These are phyloP conservation scores for Aegilops bicornis DNA, from an alignment of 176 grass and related monocot species.

Conservation along the genomic window DNA sequence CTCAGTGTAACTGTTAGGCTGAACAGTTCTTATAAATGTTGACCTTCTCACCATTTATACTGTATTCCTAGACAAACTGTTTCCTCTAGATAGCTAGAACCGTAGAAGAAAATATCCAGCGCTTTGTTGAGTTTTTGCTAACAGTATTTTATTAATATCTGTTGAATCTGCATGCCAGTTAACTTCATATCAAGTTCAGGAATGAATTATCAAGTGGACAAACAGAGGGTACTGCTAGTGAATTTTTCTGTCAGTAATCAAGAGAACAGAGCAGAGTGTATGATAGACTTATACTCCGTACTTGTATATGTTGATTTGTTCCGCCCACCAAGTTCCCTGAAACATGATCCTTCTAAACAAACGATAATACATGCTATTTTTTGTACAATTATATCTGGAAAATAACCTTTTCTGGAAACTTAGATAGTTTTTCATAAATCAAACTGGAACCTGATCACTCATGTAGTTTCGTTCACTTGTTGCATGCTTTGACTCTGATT, in stretches of 20 bases:
- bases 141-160: constrained; percentile 3
- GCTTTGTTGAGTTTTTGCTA: neutral
- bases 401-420: neutral
- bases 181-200: neutral
- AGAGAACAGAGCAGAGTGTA: constrained; percentile 5
- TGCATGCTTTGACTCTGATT: constrained; percentile 17
- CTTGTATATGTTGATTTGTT: neutral
- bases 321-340: neutral
- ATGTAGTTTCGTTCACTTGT: neutral
- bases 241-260: neutral
- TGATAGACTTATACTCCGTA: neutral
- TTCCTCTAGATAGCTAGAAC: neutral
- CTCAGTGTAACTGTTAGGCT: constrained; percentile 1
- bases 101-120: neutral
- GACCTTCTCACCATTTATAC: neutral
- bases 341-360: neutral
- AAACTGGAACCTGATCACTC: neutral
- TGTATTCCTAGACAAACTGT: constrained; percentile 1
- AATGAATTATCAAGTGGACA: neutral
- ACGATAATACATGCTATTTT: neutral
- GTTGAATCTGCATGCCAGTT: neutral
- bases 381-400: constrained; percentile 18
- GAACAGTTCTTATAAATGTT: constrained; percentile 14
- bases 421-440: neutral
- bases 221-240: neutral